phyloP scores from a whole-genome alignment of 2,329 filamentous ascomycete species.

The Calonectria hongkongensis region DNA sequence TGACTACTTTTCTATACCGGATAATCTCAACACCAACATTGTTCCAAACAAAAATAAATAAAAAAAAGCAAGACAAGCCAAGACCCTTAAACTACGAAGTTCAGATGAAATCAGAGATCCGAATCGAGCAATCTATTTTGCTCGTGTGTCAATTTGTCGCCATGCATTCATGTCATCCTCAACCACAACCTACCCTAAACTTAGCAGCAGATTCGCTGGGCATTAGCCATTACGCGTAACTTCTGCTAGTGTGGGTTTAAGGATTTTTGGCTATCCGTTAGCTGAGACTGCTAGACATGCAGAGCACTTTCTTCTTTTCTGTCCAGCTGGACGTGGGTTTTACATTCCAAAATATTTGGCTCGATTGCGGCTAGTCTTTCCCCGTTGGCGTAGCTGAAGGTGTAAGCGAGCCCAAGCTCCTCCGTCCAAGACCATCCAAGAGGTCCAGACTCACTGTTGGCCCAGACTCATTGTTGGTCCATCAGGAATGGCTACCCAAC shows the following conservation, averaged over 20 bases:
- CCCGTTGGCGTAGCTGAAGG: background rate
- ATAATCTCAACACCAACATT: background rate
- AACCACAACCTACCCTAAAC: background rate
- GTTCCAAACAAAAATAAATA: too few species aligned
- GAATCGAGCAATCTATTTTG: background rate
- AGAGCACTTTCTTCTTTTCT: background rate
- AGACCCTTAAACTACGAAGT: too few species aligned
- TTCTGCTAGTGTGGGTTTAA: background rate
- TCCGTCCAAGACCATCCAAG: background rate
- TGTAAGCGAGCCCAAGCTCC: background rate
- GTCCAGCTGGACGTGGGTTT: background rate
- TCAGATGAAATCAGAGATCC: background rate
- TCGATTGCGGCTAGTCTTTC: background rate
- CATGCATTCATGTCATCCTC: background rate
- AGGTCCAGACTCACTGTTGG: conserved; percentile 3
- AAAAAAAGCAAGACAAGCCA: too few species aligned
- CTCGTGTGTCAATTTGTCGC: background rate
- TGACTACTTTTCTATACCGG: background rate
- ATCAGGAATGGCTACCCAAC: background rate
- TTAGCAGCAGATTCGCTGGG: background rate
- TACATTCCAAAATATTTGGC: background rate
- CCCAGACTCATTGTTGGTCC: background rate
- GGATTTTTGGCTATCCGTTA: background rate
- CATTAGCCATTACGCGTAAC: background rate
- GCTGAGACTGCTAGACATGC: background rate